A percentile compares a stretch with the other conserved stretches of the same genome.
phyloP scores from a whole-genome alignment of 352 stramenopile species.

The Globisporangium barbulae region DNA sequence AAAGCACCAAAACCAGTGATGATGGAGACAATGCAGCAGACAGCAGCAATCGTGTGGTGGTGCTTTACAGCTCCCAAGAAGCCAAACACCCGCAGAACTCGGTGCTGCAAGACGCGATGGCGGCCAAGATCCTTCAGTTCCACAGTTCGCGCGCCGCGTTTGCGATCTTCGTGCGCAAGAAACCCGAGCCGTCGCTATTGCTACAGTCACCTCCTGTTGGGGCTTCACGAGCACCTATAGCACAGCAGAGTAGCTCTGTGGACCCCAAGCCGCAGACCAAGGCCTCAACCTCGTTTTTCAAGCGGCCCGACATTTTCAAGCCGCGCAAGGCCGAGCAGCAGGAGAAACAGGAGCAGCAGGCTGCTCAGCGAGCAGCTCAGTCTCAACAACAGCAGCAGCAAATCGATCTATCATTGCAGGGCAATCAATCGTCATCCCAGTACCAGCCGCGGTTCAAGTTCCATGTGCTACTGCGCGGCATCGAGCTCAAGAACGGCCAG shows the following conservation, averaged over 20 bases:
- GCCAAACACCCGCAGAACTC: constrained; percentile 22
- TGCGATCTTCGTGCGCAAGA: constrained; percentile 19
- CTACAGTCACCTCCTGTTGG: neutral
- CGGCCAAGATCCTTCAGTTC: constrained; percentile 37
- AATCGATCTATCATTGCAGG: neutral
- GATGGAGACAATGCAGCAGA: neutral
- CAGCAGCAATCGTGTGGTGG: neutral
- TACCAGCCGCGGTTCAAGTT: constrained; percentile 9
- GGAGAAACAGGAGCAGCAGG: neutral
- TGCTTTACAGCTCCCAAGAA: constrained; percentile 32
- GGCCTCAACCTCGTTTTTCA: constrained; percentile 20
- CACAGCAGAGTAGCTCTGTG: neutral
- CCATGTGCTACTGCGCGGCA: constrained; percentile 12
- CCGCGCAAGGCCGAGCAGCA: constrained; percentile 16
- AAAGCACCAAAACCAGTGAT: neutral
- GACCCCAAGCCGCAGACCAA: neutral
- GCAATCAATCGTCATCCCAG: neutral
- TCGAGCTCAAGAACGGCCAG: neutral
- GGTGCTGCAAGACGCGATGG: constrained; percentile 24
- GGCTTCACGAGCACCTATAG: too few species aligned
- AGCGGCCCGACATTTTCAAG: constrained; percentile 26
- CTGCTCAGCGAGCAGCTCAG: neutral
- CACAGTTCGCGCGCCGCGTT: constrained; percentile 12
- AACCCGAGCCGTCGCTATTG: neutral
- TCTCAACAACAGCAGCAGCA: neutral